Percentiles rank a stretch among this genome's conserved stretches.
phyloP scores from a whole-genome alignment of 257 asterid species.

The Solanum habrochaites region DNA sequence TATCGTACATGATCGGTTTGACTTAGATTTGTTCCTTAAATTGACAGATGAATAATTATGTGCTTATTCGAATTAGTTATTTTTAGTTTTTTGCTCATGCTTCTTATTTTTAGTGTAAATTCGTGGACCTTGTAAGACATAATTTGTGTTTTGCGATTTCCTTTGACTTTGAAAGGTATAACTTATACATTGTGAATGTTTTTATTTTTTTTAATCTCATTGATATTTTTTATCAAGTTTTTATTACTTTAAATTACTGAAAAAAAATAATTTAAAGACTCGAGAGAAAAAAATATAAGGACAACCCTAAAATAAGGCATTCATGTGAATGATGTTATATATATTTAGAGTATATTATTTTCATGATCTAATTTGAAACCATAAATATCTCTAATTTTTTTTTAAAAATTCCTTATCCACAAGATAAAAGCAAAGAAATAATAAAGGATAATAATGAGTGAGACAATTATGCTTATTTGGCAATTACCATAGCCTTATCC shows the following conservation, averaged over 20 bases:
- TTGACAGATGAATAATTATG: too few relatives aligned
- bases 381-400: neutral
- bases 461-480: neutral
- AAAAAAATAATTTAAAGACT: neutral
- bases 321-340: neutral
- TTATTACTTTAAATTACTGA: neutral
- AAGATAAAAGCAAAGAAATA: neutral
- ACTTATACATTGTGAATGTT: neutral
- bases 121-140: neutral
- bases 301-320: neutral
- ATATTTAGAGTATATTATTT: neutral
- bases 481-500: neutral
- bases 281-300: fast-evolving
- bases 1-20: too few relatives aligned
- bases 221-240: neutral
- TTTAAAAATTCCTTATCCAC: neutral
- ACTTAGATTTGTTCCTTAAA: too few relatives aligned
- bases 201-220: neutral
- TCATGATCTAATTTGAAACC: neutral
- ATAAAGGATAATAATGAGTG: neutral
- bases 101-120: neutral
- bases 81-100: too few relatives aligned
- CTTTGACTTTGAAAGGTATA: neutral
- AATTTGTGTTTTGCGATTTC: neutral
- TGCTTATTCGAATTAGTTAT: neutral